phyloP scores from a whole-genome alignment of 2,329 filamentous ascomycete genomes.

The Trichoderma citrinoviride region DNA sequence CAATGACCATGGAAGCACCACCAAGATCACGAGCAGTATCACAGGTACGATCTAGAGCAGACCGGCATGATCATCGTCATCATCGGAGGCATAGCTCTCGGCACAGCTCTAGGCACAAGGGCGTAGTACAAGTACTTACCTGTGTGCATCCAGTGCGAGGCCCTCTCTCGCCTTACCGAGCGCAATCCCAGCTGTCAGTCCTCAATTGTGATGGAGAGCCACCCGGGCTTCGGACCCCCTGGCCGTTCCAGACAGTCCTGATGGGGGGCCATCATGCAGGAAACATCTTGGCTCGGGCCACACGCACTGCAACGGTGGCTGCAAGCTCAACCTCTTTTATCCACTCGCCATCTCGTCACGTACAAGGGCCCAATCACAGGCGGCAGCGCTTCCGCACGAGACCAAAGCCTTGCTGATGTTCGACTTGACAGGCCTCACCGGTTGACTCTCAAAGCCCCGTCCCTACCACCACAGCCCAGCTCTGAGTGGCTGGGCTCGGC shows the following conservation, averaged over 20 bases:
- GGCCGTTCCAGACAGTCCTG: not conserved
- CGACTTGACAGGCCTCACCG: constrained; percentile 15
- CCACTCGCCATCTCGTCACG: not conserved
- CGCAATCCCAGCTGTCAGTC: not conserved
- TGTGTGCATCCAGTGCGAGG: not conserved
- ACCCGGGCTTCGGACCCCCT: not conserved
- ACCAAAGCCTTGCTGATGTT: constrained; percentile 19
- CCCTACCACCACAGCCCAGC: constrained; percentile 7
- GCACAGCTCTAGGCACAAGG: no score
- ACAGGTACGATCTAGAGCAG: not conserved
- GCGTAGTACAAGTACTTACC: no score
- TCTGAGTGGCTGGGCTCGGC: not conserved
- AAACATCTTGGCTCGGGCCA: constrained; percentile 12
- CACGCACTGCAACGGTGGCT: not conserved
- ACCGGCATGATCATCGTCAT: not conserved
- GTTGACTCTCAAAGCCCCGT: constrained; percentile 20
- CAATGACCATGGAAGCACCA: no score
- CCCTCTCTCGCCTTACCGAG: not conserved
- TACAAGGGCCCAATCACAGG: constrained; percentile 14
- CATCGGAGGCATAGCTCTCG: no score
- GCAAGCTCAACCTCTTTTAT: constrained; percentile 9
- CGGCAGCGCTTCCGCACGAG: constrained; percentile 6
- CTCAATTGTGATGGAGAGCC: constrained; percentile 2
- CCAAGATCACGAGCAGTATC: no score
- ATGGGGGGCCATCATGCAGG: constrained; percentile 4